Conservation (phyloP, 1,139 yeast species). For the Blastobotrys raffinosifermentans region DNA sequence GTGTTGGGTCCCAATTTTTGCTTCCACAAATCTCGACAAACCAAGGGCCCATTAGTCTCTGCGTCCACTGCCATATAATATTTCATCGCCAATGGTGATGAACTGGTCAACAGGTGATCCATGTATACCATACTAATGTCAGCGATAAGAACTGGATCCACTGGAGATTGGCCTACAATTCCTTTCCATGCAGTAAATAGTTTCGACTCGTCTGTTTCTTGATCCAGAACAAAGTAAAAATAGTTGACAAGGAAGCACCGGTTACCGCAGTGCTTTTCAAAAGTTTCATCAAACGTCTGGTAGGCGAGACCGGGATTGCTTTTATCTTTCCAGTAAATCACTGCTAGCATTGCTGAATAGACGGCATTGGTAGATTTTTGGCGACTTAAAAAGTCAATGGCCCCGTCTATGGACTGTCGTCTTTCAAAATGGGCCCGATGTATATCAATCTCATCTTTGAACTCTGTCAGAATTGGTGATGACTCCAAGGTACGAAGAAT, state of each 20-base stretch:
- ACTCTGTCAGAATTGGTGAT: not conserved
- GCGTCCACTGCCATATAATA: constrained; percentile 31
- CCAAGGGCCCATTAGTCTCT: constrained; percentile 33
- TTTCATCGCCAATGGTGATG: constrained; percentile 20
- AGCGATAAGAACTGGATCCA: constrained; percentile 27
- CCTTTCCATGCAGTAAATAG: constrained; percentile 14
- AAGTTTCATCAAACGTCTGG: constrained; percentile 19
- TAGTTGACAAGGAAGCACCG: constrained; percentile 31
- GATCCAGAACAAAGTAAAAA: constrained; percentile 29
- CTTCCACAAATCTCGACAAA: constrained; percentile 20
- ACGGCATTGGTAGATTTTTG: not conserved
- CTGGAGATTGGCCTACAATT: constrained; percentile 18
- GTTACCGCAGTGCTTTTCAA: constrained; percentile 20
- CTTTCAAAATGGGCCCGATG: constrained; percentile 25
- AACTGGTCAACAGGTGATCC: constrained; percentile 25
- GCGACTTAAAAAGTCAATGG: not conserved
- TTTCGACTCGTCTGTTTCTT: constrained; percentile 5
- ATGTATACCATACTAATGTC: constrained; percentile 29
- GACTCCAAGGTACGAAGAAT: constrained; percentile 19
- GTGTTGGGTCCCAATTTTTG: constrained; percentile 21
- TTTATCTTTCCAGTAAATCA: constrained; percentile 24
- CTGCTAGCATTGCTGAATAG: constrained; percentile 17
- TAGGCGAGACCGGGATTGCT: constrained; percentile 24
- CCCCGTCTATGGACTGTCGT: constrained; percentile 8
- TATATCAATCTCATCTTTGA: constrained; percentile 3